Evolutionary conservation across 768 basidiomycete species (phyloP), one percentile per base, ranked within the genome.

Genomic region (Tephrocybe rancida): DNA sequence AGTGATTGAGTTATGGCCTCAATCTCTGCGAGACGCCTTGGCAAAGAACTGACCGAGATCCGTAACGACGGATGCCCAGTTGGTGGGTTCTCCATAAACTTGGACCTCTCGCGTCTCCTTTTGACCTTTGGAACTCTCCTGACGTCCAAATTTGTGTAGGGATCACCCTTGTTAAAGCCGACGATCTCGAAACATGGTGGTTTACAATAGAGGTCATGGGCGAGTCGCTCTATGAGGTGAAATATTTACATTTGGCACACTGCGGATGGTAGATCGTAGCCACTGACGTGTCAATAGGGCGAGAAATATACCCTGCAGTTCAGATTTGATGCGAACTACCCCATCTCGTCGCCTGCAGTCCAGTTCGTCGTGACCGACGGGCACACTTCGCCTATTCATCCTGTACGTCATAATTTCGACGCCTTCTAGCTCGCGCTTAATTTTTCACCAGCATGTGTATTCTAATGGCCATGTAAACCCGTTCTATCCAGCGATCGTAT

Each of bases 291-390:
- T 21, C 9, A 24, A 18, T 59, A 93, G 90, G 86, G 78, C 45
- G 91, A 94, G 72, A 79, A 78, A 48, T 87, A 90, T 68, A 86
- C 82, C 50, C 76, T 92, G 34, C 86, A 86, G 70, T 94, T 95
- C 68, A 80, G 87, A 61, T 95, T 95, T 66, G 89, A 92, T 59
- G 32, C 80, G 1, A 80, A 82, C 61, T 95, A 94, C 69, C 93
- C 93, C 0, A 95, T 95, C 61, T 87, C 89, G 10, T 84, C 90
- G 1, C 93, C 92, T 11, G 89, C 90, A 16, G 93, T 95, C 18
- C 88, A 90, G 62, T 95, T 95, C 64, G 83, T 92, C 35, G 83
- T 88, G 14, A 79, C 81, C 44, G 78, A 85, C 45, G 76, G 76
- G 32, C 77, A 76, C 57, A 73, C 85, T 63, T 78, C 90, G n/a